Conservation (phyloP, 192 early-diverging fungal species). For the Geranomyces michiganensis region DNA sequence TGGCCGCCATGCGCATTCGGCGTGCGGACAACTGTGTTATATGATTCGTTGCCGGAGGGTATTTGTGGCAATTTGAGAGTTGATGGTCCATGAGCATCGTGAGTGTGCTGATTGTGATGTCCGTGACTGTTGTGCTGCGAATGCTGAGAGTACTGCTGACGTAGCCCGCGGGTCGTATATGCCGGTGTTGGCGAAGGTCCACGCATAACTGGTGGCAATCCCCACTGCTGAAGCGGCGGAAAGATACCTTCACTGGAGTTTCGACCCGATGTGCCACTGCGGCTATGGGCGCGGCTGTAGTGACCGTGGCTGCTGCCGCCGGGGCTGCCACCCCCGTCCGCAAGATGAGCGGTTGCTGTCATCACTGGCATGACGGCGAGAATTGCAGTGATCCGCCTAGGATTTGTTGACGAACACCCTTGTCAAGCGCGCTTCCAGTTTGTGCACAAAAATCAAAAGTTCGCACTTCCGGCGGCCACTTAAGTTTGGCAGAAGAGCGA, state of each 20-base stretch:
- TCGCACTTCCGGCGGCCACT: too few species aligned
- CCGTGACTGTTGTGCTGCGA: background rate
- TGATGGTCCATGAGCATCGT: background rate
- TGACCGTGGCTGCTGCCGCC: background rate
- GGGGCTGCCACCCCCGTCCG: background rate
- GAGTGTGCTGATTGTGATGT: background rate
- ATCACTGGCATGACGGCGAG: background rate
- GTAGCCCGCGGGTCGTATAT: background rate
- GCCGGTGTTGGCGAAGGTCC: background rate
- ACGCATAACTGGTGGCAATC: background rate
- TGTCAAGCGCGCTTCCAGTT: background rate
- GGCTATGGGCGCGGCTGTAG: background rate
- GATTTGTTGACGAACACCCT: background rate
- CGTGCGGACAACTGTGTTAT: background rate
- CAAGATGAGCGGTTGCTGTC: conserved; percentile 4
- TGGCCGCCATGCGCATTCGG: background rate
- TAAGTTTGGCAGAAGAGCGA: background rate
- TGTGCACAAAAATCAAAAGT: background rate
- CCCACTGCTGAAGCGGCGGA: conserved; percentile 1
- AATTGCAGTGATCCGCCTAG: background rate
- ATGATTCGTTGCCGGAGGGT: background rate
- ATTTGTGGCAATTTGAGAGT: background rate
- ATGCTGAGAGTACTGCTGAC: background rate
- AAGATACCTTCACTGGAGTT: background rate
- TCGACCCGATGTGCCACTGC: background rate